These are phyloP conservation scores for Rhodotorula taiwanensis DNA, from an alignment of 768 basidiomycete genomes.

Conservation along the genomic window DNA sequence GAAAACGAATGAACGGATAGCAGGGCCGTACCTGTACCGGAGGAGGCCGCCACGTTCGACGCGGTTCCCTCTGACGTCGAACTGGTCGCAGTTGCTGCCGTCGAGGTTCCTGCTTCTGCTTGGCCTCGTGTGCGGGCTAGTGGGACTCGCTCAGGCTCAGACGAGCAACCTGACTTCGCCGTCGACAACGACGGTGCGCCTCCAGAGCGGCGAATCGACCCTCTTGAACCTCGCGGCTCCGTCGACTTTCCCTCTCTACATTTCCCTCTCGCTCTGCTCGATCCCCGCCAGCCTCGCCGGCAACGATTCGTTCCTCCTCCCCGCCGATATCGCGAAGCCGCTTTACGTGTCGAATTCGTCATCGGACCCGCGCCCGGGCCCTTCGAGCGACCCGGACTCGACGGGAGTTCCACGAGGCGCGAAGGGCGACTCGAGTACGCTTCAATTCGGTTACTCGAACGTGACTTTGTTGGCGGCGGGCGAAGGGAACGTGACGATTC, in stretches of 20 bases:
- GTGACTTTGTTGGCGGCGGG: background rate
- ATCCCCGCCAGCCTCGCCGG: background rate
- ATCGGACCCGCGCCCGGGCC: background rate
- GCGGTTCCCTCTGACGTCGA: background rate
- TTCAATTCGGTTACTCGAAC: conserved; percentile 21
- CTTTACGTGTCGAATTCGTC: conserved; percentile 28
- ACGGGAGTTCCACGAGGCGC: background rate
- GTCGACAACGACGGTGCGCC: background rate
- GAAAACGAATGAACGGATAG: conserved; percentile 1
- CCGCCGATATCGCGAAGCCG: background rate
- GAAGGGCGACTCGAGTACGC: background rate
- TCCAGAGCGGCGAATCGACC: background rate
- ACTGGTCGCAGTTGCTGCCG: too few relatives aligned
- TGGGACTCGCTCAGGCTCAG: too few relatives aligned
- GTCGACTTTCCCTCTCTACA: background rate
- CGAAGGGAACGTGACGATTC: conserved; percentile 21
- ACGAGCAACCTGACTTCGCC: background rate
- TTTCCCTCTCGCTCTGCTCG: conserved; percentile 1
- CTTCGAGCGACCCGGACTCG: background rate
- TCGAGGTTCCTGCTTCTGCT: too few relatives aligned
- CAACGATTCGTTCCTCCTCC: conserved; percentile 1
- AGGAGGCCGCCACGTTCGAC: background rate
- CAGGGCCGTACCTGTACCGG: background rate
- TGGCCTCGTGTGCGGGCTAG: too few relatives aligned
- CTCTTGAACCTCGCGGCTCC: background rate